Evolutionary conservation across 2,329 filamentous ascomycete species (phyloP).

Genomic region (Paracoccidioides brasiliensis): DNA sequence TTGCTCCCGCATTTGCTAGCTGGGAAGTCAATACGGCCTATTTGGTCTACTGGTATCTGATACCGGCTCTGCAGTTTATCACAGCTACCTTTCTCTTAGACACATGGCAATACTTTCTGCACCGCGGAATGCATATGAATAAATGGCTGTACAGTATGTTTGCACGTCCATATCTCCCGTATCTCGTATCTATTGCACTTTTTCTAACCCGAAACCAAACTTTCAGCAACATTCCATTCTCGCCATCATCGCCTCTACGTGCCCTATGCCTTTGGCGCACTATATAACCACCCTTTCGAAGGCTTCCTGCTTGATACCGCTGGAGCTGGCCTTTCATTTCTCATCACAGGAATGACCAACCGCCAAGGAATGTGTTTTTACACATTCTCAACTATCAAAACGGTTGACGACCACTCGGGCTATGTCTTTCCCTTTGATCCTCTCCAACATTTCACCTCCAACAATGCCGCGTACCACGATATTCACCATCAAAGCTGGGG

Average conservation of each 20-base stretch:
- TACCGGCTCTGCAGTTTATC: slow-evolving; percentile 67
- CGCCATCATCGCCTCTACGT: slow-evolving; percentile 95
- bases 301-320: slow-evolving; percentile 87
- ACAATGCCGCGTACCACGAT: slow-evolving; percentile 94
- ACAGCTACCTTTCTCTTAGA: slow-evolving; percentile 67
- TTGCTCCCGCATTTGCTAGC: slow-evolving; percentile 59
- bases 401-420: slow-evolving; percentile 93
- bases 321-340: slow-evolving; percentile 72
- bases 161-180: background rate
- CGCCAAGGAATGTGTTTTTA: slow-evolving; percentile 87
- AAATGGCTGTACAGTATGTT: slow-evolving; percentile 86
- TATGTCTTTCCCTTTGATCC: slow-evolving; percentile 95
- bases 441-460: slow-evolving; percentile 77
- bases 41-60: slow-evolving; percentile 61
- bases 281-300: slow-evolving; percentile 94
- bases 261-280: slow-evolving; percentile 88
- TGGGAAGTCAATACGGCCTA: slow-evolving; percentile 72
- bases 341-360: slow-evolving; percentile 66
- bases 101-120: slow-evolving; percentile 96
- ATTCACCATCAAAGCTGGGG: slow-evolving; percentile 99
- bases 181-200: background rate
- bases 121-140: slow-evolving; percentile 94
- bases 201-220: background rate
- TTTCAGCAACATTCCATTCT: slow-evolving; percentile 71
- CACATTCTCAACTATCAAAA: slow-evolving; percentile 80